These are phyloP conservation scores for Ceratocystis variospora DNA, from an alignment of 2,329 filamentous ascomycete genomes.

Conservation along the genomic window DNA sequence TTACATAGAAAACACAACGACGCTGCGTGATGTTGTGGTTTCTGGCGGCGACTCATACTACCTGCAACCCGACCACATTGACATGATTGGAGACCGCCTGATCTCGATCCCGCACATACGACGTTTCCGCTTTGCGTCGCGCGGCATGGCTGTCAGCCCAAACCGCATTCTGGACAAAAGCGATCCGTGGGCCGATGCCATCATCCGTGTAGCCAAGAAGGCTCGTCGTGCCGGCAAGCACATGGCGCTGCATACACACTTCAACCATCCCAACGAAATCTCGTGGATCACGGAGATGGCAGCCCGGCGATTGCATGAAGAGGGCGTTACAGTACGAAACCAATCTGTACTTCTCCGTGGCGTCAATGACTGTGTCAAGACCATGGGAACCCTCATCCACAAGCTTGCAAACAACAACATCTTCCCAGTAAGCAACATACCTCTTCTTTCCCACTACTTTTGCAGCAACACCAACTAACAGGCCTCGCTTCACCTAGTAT, in stretches of 20 bases:
- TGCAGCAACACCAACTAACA: not conserved
- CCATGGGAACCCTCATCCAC: constrained; percentile 41
- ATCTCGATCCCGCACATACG: constrained; percentile 44
- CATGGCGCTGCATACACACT: constrained; percentile 50
- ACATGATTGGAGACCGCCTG: constrained; percentile 40
- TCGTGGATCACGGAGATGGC: constrained; percentile 45
- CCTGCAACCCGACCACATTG: constrained; percentile 38
- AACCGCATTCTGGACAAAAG: constrained; percentile 38
- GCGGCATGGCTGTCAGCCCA: constrained; percentile 47
- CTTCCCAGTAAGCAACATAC: constrained; percentile 33
- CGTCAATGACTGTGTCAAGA: constrained; percentile 41
- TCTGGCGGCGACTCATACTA: constrained; percentile 51
- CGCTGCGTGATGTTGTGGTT: constrained; percentile 45
- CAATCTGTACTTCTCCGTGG: constrained; percentile 46
- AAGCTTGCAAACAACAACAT: constrained; percentile 43
- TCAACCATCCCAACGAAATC: constrained; percentile 49
- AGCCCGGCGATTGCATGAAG: constrained; percentile 35
- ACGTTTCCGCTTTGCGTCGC: constrained; percentile 47
- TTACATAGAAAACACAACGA: constrained; percentile 39
- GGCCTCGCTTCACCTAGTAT: constrained; percentile 32
- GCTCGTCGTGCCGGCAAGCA: constrained; percentile 42
- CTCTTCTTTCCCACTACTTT: not conserved
- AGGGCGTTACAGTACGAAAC: constrained; percentile 31
- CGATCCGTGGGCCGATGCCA: constrained; percentile 40
- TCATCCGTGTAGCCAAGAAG: constrained; percentile 37